Evolutionary conservation across 2,329 filamentous ascomycete genomes (phyloP).

Genomic region (Neonectria magnoliae): DNA sequence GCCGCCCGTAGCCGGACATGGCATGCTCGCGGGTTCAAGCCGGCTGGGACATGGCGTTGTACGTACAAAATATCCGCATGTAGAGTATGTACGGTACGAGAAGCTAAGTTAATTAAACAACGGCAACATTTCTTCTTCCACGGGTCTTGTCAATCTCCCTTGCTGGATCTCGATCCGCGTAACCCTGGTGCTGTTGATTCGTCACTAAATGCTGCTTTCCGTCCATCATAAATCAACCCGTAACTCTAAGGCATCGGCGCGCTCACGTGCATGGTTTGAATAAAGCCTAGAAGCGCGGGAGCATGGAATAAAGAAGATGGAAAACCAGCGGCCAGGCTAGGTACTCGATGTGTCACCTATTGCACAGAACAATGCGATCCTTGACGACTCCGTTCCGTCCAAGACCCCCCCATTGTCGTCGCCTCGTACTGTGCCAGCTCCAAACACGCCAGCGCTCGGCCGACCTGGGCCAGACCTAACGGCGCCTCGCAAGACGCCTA

Average conservation of each 20-base stretch:
- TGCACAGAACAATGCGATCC: neutral
- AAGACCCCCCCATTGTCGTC: neutral
- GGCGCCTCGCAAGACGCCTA: neutral
- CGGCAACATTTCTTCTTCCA: neutral
- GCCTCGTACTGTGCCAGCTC: neutral
- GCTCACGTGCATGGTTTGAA: neutral
- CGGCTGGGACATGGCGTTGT: neutral
- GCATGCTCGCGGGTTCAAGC: neutral
- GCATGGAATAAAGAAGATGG: neutral
- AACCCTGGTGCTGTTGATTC: neutral
- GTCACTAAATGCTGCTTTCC: neutral
- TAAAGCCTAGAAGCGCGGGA: neutral
- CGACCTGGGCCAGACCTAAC: neutral
- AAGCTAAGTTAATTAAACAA: neutral
- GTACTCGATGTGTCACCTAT: neutral
- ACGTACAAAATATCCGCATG: neutral
- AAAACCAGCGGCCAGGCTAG: neutral
- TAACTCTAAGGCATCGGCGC: neutral
- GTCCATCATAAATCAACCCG: neutral
- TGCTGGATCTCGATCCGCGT: neutral
- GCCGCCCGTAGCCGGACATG: conserved; percentile 6
- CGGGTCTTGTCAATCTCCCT: neutral
- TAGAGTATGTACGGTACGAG: neutral
- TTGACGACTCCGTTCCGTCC: neutral
- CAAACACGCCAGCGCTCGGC: neutral